Conservation (phyloP, 176 grass and related monocot species). For the Carex kokanica region DNA sequence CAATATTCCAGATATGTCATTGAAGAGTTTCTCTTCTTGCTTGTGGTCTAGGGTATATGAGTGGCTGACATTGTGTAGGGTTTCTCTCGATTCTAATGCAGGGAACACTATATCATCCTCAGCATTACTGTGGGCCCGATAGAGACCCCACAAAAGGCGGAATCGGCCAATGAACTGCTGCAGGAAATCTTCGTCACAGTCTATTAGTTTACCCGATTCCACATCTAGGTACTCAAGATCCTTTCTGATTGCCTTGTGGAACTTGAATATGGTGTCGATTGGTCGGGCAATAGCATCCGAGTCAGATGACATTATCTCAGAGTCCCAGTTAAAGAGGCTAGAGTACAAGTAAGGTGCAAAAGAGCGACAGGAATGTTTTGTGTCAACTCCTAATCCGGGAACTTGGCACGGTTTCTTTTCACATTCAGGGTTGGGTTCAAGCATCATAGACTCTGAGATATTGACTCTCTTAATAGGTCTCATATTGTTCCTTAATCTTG, state of each 20-base stretch:
- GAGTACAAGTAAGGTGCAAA: constrained; percentile 79
- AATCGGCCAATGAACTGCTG: constrained; percentile 89
- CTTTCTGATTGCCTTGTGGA: constrained; percentile 97
- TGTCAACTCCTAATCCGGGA: constrained; percentile 83
- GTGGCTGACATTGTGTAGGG: constrained; percentile 96
- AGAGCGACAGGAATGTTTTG: constrained; percentile 43
- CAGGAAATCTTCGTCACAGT: constrained; percentile 69
- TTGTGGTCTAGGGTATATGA: constrained; percentile 99
- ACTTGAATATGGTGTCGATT: constrained; percentile 98
- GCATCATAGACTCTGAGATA: constrained; percentile 32
- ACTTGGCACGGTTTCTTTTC: constrained; percentile 67
- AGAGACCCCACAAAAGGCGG: constrained; percentile 88
- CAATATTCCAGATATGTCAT: constrained; percentile 77
- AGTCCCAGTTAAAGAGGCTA: constrained; percentile 83
- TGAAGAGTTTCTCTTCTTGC: constrained; percentile 94
- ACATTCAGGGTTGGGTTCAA: constrained; percentile 37
- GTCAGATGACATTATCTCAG: constrained; percentile 51
- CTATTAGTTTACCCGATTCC: constrained; percentile 86
- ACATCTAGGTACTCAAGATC: constrained; percentile 90
- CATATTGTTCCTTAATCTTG: constrained; percentile 45
- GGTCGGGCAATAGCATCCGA: constrained; percentile 56
- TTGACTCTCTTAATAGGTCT: constrained; percentile 39
- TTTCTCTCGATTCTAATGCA: constrained; percentile 90
- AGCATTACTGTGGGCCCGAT: constrained; percentile 96
- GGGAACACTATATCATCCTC: constrained; percentile 99